Evolutionary conservation across 495 filamentous ascomycete genomes (phyloP).

Genomic region (Neurospora sp.): DNA sequence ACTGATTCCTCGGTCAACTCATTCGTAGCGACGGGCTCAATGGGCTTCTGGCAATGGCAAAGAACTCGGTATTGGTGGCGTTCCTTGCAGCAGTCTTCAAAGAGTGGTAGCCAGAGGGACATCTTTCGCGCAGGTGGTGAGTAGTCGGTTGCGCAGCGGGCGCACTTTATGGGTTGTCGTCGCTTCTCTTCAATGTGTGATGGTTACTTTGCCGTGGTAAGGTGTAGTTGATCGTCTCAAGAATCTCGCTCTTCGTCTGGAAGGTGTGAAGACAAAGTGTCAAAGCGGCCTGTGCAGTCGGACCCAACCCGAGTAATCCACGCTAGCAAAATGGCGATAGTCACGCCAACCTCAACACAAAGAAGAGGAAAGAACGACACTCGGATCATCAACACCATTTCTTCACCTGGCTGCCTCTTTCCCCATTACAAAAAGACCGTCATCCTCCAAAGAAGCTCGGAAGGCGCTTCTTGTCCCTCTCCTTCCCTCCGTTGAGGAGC

Average conservation of each 20-base stretch:
- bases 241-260: neutral
- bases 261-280: neutral
- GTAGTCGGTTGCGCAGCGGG: too few relatives aligned
- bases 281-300: neutral
- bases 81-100: too few relatives aligned
- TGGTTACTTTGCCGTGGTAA: too few relatives aligned
- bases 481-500: neutral
- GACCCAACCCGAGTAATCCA: neutral
- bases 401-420: neutral
- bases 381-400: neutral
- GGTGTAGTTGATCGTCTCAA: neutral
- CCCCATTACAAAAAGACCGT: neutral
- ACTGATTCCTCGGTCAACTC: neutral
- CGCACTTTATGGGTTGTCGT: too few relatives aligned
- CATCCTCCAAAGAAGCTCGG: neutral
- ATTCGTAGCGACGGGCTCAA: too few relatives aligned
- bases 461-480: neutral
- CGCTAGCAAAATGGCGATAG: neutral
- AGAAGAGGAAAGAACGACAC: neutral
- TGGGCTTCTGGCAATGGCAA: too few relatives aligned
- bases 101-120: too few relatives aligned
- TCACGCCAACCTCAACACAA: neutral
- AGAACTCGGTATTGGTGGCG: too few relatives aligned
- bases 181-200: too few relatives aligned
- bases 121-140: too few relatives aligned